Base-by-base conservation (phyloP, 2,329 filamentous ascomycete genomes). In the Sporothrix dimorphospora region DNA sequence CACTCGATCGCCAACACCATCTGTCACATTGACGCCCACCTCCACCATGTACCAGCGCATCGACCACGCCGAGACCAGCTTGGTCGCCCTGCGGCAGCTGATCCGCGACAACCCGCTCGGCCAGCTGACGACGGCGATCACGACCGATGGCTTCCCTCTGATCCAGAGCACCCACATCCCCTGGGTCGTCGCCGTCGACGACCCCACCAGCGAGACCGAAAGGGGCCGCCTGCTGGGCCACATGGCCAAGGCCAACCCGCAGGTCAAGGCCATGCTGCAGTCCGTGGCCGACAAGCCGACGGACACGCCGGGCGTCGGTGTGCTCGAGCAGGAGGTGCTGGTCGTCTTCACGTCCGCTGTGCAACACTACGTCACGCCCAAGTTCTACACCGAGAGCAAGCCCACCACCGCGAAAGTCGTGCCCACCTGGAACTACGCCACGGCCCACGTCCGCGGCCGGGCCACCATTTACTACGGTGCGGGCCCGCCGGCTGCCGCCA, bases 341-440 rank as follows among this genome's bases (percentile, higher is more conserved):
- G 81, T 92, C 2, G 81, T 91, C 19, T 92, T 92, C 82, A 91
- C 84, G 61, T 83, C 83, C 0, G 81, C 85, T 0, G 78, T 82
- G 0, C 85, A 91, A 49, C 88, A 90, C 79, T 92, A 92, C 75
- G 85, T 92, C 5, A 91, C 90, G 0, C 89, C 90, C 0, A 89
- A 90, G 73, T 92, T 91, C 79, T 92, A 92, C 81, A 83, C 81
- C 12, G 84, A 89, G 75, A 91, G 90, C 0, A 92, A 92, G 77
- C 90, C 89, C 0, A 78, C 76, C 0, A 89, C 86, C 0, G 90
- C 85, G 12, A 92, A 92, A 75, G 90, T 91, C 0, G 90, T 91
- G 5, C 89, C 89, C 0, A 92, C 90, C 0, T 92, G 90, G 90
- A 89, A 92, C 78, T 92, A 92, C 76, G 83, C 88, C 0, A 89